phyloP scores from a whole-genome alignment of 495 filamentous ascomycete species.

The Darksidea phi region DNA sequence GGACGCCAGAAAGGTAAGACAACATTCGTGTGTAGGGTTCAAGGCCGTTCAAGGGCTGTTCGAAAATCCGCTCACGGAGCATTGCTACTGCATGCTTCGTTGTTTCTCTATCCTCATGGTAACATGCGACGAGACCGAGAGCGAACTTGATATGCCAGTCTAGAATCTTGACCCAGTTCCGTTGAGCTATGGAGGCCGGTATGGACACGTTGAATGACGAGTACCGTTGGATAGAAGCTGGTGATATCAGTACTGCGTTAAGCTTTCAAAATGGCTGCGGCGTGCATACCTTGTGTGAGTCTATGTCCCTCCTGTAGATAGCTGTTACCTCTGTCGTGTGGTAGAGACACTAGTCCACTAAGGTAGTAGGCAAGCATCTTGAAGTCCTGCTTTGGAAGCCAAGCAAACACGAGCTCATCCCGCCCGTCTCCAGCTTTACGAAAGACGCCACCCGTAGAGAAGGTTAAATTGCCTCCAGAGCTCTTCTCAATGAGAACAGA shows the following conservation, averaged over 20 bases:
- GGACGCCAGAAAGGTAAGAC: conserved; percentile 70
- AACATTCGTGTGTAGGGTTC: conserved; percentile 49
- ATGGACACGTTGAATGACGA: conserved; percentile 50
- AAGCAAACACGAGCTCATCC: conserved; percentile 55
- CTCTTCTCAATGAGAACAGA: conserved; percentile 65
- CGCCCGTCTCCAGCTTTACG: conserved; percentile 33
- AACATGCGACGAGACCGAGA: conserved; percentile 58
- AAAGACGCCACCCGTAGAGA: conserved; percentile 47
- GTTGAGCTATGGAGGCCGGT: conserved; percentile 45
- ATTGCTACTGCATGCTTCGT: conserved; percentile 51
- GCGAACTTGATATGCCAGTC: conserved; percentile 60
- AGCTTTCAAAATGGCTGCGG: neutral
- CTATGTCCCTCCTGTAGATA: conserved; percentile 66
- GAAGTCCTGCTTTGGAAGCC: conserved; percentile 65
- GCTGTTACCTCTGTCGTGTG: conserved; percentile 65
- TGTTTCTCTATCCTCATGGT: conserved; percentile 62
- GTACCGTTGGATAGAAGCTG: conserved; percentile 17
- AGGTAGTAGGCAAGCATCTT: conserved; percentile 71
- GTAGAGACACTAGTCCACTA: conserved; percentile 66
- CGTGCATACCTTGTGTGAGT: conserved; percentile 51
- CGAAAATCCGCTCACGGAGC: conserved; percentile 41
- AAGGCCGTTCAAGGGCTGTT: conserved; percentile 47
- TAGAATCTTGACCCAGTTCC: conserved; percentile 53
- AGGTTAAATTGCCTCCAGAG: conserved; percentile 25
- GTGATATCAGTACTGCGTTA: conserved; percentile 44